Evolutionary conservation across 768 basidiomycete genomes (phyloP), one percentile per base, ranked within the genome.

Genomic region (Podaxis mareebaensis): DNA sequence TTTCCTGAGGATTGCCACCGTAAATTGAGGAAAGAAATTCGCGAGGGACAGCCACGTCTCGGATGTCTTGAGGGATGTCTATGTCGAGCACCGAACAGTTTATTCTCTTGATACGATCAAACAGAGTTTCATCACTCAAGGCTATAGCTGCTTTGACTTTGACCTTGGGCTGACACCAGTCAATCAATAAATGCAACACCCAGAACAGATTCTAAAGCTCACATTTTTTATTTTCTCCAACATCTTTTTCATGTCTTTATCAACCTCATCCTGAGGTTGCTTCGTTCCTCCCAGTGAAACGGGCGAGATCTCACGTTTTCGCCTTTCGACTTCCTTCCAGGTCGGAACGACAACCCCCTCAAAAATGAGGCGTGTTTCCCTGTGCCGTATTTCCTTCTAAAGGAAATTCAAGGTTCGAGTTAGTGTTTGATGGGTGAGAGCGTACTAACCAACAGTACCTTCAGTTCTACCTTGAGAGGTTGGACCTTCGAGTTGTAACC

Each of bases 1-100:
- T 66, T 3, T 65, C 11, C 52, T 71, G 67, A 1, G 60, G 10
- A 57, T 66, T 70, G 3, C 73, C 73, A 3, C 75, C 75, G 46
- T 69, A 76, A 0, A 55, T 26, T 0, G 51, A 52, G 1, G 72
- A 68, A 61, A 75, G 70, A 49, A 70, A 69, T 13, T 49, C 53
- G 24, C 65, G 13, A n/a, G 66, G 53, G n/a, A 67, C 60, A 30
- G 30, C 28, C 6, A 56, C 20, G n/a, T 66, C 46, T 7, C 24
- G 58, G 10, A 64, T 56, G 12, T 60, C 59, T 64, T 17, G 56
- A 12, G 49, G 10, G 13, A 51, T 54, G n/a, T 17, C 20, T 22
- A 20, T 20, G 44, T 46, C 44, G 12, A n/a, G n/a, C 7, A 46
- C 7, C 17, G 15, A 2, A 20, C n/a, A n/a, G 20, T 58, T 53